phyloP scores from a whole-genome alignment of 1,284 basidiomycete species.

The Puccinia hordei region DNA sequence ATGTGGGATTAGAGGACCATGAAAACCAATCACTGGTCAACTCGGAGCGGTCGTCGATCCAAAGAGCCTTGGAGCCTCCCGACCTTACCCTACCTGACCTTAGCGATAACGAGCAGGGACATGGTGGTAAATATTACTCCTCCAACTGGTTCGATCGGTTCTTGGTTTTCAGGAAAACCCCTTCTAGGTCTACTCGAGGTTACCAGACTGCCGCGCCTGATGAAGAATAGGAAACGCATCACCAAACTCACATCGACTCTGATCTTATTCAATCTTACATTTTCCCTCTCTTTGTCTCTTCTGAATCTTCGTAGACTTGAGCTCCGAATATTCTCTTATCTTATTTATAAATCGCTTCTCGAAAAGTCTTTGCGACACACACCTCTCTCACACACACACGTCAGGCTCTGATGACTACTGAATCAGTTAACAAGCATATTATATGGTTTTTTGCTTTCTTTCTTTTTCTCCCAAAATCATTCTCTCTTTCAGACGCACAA shows the following conservation, averaged over 20 bases:
- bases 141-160: slow-evolving; percentile 14
- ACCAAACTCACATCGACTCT: not conserved
- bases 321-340: too few species aligned
- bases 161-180: not conserved
- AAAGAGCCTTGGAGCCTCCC: slow-evolving; percentile 50
- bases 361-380: not conserved
- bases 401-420: not conserved
- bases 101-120: not conserved
- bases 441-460: not conserved
- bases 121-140: not conserved
- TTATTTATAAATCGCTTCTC: too few species aligned
- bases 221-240: not conserved
- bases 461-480: not conserved
- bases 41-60: slow-evolving; percentile 51
- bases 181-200: not conserved
- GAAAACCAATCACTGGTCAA: slow-evolving; percentile 50
- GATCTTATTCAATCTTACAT: not conserved
- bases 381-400: too few species aligned
- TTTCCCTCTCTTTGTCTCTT: not conserved
- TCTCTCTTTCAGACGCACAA: too few species aligned
- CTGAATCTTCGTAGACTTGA: too few species aligned
- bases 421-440: not conserved
- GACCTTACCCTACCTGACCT: not conserved
- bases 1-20: slow-evolving; percentile 59
- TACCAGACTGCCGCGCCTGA: slow-evolving; percentile 4